phyloP scores from a whole-genome alignment of 306 rosid genomes.

The Inga leiocalycina region DNA sequence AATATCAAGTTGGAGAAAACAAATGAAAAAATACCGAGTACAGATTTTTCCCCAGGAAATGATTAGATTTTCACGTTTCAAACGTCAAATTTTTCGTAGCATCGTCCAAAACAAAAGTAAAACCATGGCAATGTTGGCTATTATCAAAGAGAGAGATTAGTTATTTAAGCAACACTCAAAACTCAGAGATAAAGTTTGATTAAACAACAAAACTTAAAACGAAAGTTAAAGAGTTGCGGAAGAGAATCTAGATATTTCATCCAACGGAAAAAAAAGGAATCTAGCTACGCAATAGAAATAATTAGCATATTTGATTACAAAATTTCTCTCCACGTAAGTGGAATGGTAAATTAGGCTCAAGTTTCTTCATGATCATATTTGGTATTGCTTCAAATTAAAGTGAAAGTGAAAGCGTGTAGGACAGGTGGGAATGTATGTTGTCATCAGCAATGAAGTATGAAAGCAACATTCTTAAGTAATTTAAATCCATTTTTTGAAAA shows the following conservation, averaged over 20 bases:
- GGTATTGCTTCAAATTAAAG: slow-evolving; percentile 8
- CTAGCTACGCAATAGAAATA: not conserved
- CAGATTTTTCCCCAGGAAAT: not conserved
- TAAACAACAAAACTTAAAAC: not conserved
- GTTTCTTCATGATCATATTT: not conserved
- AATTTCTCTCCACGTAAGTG: not conserved
- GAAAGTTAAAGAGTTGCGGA: not conserved
- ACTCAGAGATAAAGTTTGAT: not conserved
- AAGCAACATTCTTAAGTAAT: not conserved
- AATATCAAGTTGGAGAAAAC: not conserved
- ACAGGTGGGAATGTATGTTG: not conserved
- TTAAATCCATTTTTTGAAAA: not conserved
- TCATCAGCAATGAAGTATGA: not conserved
- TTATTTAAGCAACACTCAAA: not conserved
- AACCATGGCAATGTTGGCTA: not conserved
- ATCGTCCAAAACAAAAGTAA: not conserved
- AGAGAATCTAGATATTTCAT: not conserved
- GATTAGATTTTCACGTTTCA: not conserved
- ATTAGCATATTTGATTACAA: not conserved
- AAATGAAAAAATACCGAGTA: not conserved
- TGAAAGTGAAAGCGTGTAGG: not conserved
- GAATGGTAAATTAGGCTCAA: not conserved
- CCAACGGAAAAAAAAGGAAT: not conserved
- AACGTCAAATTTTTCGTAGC: not conserved
- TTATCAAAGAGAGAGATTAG: not conserved